Evolutionary conservation across 495 filamentous ascomycete species (phyloP).

Genomic region (Talaromyces proteolyticus): DNA sequence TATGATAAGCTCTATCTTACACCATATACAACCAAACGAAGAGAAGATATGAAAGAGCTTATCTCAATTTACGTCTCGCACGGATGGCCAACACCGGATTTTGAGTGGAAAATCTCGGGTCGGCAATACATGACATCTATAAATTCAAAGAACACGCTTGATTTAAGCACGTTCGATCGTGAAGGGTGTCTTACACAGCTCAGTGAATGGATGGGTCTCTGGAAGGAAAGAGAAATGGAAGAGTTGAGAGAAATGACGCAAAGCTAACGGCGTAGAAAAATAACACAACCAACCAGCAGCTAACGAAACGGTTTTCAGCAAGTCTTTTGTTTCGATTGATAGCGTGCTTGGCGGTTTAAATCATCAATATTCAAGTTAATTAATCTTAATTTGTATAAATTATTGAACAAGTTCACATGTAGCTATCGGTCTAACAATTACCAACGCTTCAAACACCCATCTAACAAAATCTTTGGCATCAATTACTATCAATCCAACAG

Average conservation of each 20-base stretch:
- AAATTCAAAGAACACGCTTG: not conserved
- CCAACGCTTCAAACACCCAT: too few relatives aligned
- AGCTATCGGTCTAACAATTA: too few relatives aligned
- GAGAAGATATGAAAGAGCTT: not conserved
- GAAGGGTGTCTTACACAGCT: not conserved
- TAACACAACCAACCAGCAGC: too few relatives aligned
- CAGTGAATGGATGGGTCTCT: not conserved
- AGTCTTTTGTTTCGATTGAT: too few relatives aligned
- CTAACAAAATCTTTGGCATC: too few relatives aligned
- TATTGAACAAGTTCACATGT: not conserved
- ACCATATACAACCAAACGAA: not conserved
- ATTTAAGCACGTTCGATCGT: not conserved
- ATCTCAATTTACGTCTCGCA: not conserved
- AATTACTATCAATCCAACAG: not conserved
- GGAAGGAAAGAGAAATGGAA: not conserved
- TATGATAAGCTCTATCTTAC: not conserved
- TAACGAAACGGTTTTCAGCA: too few relatives aligned
- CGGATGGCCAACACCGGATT: constrained; percentile 1
- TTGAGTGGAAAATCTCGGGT: not conserved
- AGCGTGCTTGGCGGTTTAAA: not conserved
- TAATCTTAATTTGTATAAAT: not conserved
- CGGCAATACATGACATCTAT: not conserved
- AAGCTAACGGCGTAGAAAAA: not conserved
- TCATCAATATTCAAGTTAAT: not conserved
- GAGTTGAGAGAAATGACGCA: not conserved